Evolutionary conservation across 2,329 filamentous ascomycete species (phyloP).

Genomic region (Aspergillus phoenicis): DNA sequence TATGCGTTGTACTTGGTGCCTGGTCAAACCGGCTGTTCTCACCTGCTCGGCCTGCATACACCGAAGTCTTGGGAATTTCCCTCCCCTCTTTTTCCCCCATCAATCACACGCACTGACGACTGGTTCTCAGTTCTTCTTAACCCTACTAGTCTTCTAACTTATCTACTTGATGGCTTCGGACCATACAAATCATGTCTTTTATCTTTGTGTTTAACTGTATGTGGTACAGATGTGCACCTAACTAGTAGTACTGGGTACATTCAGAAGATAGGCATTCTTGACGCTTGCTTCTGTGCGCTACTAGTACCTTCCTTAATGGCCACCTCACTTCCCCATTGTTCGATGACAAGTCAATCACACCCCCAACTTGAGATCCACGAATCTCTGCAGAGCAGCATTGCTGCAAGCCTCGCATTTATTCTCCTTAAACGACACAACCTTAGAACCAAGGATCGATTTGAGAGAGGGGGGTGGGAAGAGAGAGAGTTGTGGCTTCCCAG

Average conservation of each 20-base stretch:
- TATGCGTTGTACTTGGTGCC: conserved; percentile 11
- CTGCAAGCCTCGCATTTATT: too few relatives aligned
- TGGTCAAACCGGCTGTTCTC: not conserved
- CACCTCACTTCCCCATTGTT: too few relatives aligned
- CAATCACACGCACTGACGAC: not conserved
- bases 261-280: not conserved
- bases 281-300: not conserved
- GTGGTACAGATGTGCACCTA: not conserved
- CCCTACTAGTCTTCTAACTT: not conserved
- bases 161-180: not conserved
- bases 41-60: not conserved
- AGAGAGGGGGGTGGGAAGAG: too few relatives aligned
- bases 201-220: not conserved
- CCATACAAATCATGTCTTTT: not conserved
- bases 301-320: not conserved
- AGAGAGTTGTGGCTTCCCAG: not conserved
- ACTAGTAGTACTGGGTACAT: not conserved
- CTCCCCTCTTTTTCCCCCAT: not conserved
- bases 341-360: too few relatives aligned
- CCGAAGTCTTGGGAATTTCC: not conserved
- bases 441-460: too few relatives aligned
- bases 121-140: not conserved
- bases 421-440: too few relatives aligned
- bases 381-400: too few relatives aligned
- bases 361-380: too few relatives aligned